A percentile compares a stretch with the other conserved stretches of the same genome.
Evolutionary conservation across 441 rosid species (phyloP).

Genomic region (Jatropha multifida): DNA sequence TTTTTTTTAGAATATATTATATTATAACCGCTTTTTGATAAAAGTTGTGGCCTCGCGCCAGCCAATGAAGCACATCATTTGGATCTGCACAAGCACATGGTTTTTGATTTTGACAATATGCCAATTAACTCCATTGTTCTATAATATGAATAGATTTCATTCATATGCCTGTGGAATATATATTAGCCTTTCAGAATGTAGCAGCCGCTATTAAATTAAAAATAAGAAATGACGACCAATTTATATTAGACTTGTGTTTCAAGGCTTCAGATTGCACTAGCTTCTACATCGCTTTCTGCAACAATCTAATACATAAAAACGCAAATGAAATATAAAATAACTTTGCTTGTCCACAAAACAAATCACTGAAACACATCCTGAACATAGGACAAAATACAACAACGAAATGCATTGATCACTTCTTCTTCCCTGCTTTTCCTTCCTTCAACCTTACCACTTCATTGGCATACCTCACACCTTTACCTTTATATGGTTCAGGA

Average conservation of each 20-base stretch:
- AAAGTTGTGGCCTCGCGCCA: too few relatives aligned
- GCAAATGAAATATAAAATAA: slow-evolving; percentile 2
- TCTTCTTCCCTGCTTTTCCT: slow-evolving; percentile 93
- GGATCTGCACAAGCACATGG: too few relatives aligned
- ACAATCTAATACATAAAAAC: background rate
- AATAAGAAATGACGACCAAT: too few relatives aligned
- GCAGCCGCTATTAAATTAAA: too few relatives aligned
- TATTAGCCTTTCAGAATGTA: too few relatives aligned
- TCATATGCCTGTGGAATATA: too few relatives aligned
- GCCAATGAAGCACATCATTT: too few relatives aligned
- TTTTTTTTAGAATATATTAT: too few relatives aligned
- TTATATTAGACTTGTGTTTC: background rate
- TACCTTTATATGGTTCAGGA: slow-evolving; percentile 93
- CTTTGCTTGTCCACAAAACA: slow-evolving; percentile 5
- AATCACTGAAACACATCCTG: slow-evolving; percentile 10
- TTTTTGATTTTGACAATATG: too few relatives aligned
- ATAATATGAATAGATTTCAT: too few relatives aligned
- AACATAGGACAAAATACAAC: background rate
- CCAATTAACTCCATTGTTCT: too few relatives aligned
- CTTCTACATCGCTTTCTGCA: background rate
- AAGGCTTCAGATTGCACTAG: background rate
- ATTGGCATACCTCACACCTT: slow-evolving; percentile 83
- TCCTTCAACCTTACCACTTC: slow-evolving; percentile 77
- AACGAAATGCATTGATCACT: slow-evolving; percentile 34
- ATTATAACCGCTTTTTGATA: too few relatives aligned